Percentiles rank a stretch among this genome's conserved stretches.
These are phyloP conservation scores for Picochlorum sp. DNA, from an alignment of 139 green algal species.

Conservation along the genomic window DNA sequence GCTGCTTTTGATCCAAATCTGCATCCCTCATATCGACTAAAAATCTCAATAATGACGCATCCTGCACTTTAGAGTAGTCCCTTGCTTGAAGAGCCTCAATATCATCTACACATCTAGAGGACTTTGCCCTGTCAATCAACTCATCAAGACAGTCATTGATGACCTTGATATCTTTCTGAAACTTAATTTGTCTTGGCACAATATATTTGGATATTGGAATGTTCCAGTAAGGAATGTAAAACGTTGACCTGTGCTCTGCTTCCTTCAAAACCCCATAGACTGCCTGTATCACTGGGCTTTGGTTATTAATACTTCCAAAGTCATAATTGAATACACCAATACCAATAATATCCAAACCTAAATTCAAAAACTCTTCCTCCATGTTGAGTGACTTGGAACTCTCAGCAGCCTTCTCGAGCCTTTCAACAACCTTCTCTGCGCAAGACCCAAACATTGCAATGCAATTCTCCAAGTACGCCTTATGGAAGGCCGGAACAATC, in stretches of 20 bases:
- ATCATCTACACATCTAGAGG: conserved; percentile 54
- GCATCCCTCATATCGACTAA: conserved; percentile 94
- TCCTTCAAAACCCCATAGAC: conserved; percentile 97
- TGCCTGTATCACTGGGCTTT: conserved; percentile 93
- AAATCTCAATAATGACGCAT: conserved; percentile 92
- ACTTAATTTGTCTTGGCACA: conserved; percentile 23
- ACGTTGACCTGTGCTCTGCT: conserved; percentile 95
- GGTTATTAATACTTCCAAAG: conserved; percentile 83
- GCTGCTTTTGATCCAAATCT: conserved; percentile 77
- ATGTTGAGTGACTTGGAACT: conserved; percentile 71
- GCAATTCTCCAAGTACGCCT: conserved; percentile 86
- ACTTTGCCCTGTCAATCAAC: conserved; percentile 69
- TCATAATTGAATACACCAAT: conserved; percentile 99
- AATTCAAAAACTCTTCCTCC: conserved; percentile 88
- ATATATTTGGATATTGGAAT: conserved; percentile 42
- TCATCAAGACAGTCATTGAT: conserved; percentile 87
- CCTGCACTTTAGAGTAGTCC: conserved; percentile 83
- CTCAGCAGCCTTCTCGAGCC: conserved; percentile 46
- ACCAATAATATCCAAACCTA: conserved; percentile 98
- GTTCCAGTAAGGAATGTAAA: conserved; percentile 99
- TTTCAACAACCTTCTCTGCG: conserved; percentile 48
- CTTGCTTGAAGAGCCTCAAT: conserved; percentile 68
- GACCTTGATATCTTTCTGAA: conserved; percentile 55
- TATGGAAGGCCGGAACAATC: conserved; percentile 94
- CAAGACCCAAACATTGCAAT: conserved; percentile 75